Base-by-base conservation (phyloP, 768 basidiomycete genomes). In the Suillus hirtellus region DNA sequence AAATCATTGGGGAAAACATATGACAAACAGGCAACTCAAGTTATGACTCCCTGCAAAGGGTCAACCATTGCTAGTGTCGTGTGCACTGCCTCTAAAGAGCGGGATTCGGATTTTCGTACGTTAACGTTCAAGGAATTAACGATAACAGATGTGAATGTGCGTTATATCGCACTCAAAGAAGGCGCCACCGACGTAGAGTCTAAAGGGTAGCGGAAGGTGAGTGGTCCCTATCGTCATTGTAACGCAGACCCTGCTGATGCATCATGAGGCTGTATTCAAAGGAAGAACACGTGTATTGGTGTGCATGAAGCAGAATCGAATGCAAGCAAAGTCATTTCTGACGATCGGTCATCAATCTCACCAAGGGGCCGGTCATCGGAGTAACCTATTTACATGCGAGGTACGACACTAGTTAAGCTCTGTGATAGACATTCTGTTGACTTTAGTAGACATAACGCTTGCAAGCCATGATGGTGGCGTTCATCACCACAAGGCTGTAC, bases 31-130 rank as follows among this genome's bases (percentile, higher is more conserved):
- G 77, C 82, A n/a, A 80, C 86, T 68, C 83, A 84, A 67, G 76
- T 93, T 27, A 27, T 91, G 44, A 77, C 35, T 88, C 86, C 12
- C 74, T 95, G n/a, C 90, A 95, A 73, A 89, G 90, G 80, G 92
- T 86, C 65, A 40, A 71, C 40, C 46, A 21, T 61, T 59, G 64
- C 46, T 7, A 21, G 35, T 56, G 50, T 55, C 64, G 34, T 53
- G 54, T 43, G 9, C 60, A 49, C 38, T 19, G n/a, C 11, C 24
- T 50, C 38, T 19, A 37, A 52, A 65, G 44, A 46, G n/a, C 10
- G 10, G n/a, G 4, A n/a, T 21, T 21, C 9, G 43, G 19, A 7
- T 76, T 92, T 27, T 0, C 89, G 89, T 5, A 91, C 91, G 72
- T 86, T 87, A 5, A 78, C 80, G 15, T 83, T 79, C 0, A 77